These are phyloP conservation scores for Botrytis hyacinthi DNA, from an alignment of 2,329 filamentous ascomycete species.

Conservation along the genomic window DNA sequence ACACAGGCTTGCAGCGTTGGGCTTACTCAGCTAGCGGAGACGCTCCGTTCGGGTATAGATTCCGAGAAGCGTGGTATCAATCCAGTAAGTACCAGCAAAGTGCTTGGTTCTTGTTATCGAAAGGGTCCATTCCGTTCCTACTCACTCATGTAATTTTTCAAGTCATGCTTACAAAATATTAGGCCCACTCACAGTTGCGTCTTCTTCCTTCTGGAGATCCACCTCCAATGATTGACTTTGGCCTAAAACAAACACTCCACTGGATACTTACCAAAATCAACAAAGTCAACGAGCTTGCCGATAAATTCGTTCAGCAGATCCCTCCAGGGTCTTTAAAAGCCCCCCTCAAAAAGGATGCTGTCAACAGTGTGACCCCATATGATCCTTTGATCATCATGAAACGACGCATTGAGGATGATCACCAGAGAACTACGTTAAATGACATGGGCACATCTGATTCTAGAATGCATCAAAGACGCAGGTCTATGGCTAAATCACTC, in stretches of 20 bases:
- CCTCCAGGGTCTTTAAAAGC: slow-evolving; percentile 23
- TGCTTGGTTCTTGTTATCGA: not conserved
- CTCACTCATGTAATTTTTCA: not conserved
- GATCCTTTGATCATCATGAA: slow-evolving; percentile 33
- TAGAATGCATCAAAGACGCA: slow-evolving; percentile 29
- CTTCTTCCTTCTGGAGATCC: slow-evolving; percentile 26
- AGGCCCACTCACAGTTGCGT: slow-evolving; percentile 20
- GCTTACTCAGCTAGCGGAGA: slow-evolving; percentile 36
- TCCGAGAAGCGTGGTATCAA: slow-evolving; percentile 30
- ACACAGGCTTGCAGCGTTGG: slow-evolving; percentile 30
- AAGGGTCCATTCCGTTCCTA: not conserved
- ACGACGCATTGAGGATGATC: slow-evolving; percentile 29
- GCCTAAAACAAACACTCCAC: slow-evolving; percentile 34
- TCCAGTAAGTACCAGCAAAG: slow-evolving; percentile 31
- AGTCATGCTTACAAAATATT: slow-evolving; percentile 15
- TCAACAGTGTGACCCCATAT: slow-evolving; percentile 23
- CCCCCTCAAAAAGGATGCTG: slow-evolving; percentile 22
- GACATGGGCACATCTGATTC: slow-evolving; percentile 25
- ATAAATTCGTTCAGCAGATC: slow-evolving; percentile 33
- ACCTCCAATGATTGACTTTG: slow-evolving; percentile 34
- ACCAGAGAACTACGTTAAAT: slow-evolving; percentile 24
- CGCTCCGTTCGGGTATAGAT: slow-evolving; percentile 33
- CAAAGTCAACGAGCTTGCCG: slow-evolving; percentile 35
- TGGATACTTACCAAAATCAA: slow-evolving; percentile 36
- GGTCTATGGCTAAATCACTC: slow-evolving; percentile 23